These are phyloP conservation scores for Coprinopsis sp. DNA, from an alignment of 768 basidiomycete species.

Conservation along the genomic window DNA sequence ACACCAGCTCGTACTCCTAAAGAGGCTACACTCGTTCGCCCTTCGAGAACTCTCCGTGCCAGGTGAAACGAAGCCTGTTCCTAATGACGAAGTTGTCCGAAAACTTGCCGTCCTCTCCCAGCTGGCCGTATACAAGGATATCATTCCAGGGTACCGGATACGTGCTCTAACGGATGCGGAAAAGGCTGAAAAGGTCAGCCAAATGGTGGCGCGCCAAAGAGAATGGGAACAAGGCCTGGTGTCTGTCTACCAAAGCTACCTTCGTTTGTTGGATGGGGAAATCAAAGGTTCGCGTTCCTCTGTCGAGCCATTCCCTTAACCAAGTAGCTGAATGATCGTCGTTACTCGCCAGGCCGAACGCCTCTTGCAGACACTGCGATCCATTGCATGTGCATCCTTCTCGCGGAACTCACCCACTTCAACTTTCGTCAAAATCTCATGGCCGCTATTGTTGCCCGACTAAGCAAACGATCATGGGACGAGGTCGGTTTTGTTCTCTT, in stretches of 20 bases:
- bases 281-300: slow-evolving; percentile 60
- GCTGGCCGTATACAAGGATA: slow-evolving; percentile 91
- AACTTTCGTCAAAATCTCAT: slow-evolving; percentile 94
- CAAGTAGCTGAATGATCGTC: slow-evolving; percentile 9
- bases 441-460: slow-evolving; percentile 73
- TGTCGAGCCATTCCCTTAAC: slow-evolving; percentile 1
- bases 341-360: slow-evolving; percentile 45
- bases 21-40: slow-evolving; percentile 88
- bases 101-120: slow-evolving; percentile 87
- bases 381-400: slow-evolving; percentile 82
- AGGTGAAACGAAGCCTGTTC: slow-evolving; percentile 62
- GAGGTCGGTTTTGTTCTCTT: slow-evolving; percentile 45
- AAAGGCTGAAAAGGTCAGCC: slow-evolving; percentile 89
- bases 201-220: slow-evolving; percentile 82
- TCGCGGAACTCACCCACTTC: slow-evolving; percentile 87
- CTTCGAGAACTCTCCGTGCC: slow-evolving; percentile 66
- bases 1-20: slow-evolving; percentile 75
- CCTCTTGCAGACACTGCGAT: slow-evolving; percentile 67
- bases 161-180: slow-evolving; percentile 87
- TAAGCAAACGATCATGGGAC: slow-evolving; percentile 89
- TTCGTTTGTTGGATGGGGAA: slow-evolving; percentile 80
- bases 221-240: slow-evolving; percentile 97
- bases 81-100: slow-evolving; percentile 78
- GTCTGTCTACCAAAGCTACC: slow-evolving; percentile 80
- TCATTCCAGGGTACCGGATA: slow-evolving; percentile 94